phyloP scores from a whole-genome alignment of 2,329 filamentous ascomycete genomes.

The Curvularia verruculosa region DNA sequence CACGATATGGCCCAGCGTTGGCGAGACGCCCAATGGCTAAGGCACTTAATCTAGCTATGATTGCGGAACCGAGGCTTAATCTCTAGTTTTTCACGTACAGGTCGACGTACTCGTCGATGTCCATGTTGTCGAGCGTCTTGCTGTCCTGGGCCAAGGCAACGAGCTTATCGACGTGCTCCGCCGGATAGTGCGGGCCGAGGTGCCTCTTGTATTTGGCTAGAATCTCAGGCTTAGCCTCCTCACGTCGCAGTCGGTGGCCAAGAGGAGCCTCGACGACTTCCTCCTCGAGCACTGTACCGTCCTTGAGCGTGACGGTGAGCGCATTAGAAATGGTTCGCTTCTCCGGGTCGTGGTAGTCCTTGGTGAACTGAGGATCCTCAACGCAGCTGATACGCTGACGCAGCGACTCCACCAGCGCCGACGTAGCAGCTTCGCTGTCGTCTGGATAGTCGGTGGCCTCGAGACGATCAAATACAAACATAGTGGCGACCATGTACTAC shows the following conservation, averaged over 20 bases:
- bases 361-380: constrained; percentile 92
- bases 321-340: constrained; percentile 98
- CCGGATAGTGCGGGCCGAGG: constrained; percentile 79
- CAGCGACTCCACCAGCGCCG: constrained; percentile 85
- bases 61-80: constrained; percentile 15
- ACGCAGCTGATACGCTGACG: constrained; percentile 94
- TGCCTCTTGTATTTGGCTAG: constrained; percentile 95
- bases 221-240: constrained; percentile 98
- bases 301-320: constrained; percentile 90
- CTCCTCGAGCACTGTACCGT: constrained; percentile 90
- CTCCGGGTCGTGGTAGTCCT: constrained; percentile 91
- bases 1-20: constrained; percentile 15
- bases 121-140: constrained; percentile 76
- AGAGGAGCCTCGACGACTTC: constrained; percentile 92
- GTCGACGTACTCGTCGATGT: constrained; percentile 93
- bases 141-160: constrained; percentile 78
- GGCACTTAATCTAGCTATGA: constrained; percentile 32
- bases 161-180: constrained; percentile 79
- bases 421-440: constrained; percentile 88
- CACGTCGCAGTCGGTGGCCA: constrained; percentile 85
- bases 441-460: constrained; percentile 94
- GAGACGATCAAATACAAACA: constrained; percentile 94
- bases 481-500: constrained; percentile 92
- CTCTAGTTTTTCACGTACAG: constrained; percentile 68
- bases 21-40: constrained; percentile 13